These are phyloP conservation scores for Microbotryomycetes sp. DNA, from an alignment of 1,284 basidiomycete species.

Conservation along the genomic window DNA sequence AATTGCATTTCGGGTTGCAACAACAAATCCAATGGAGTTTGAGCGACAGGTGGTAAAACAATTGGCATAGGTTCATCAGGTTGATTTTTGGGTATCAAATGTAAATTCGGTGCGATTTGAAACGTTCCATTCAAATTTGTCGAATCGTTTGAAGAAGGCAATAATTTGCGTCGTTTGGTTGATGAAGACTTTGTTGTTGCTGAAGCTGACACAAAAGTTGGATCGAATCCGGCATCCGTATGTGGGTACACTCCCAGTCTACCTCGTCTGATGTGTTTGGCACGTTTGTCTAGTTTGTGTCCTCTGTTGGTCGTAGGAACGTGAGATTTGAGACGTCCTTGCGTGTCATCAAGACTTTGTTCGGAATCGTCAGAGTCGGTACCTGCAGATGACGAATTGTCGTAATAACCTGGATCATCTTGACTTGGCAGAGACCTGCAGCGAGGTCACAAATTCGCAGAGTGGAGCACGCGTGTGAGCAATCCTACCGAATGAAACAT, in stretches of 20 bases:
- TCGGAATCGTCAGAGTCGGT: constrained; percentile 1
- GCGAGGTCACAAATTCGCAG: not conserved
- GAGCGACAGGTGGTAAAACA: constrained; percentile 32
- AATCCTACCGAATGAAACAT: not conserved
- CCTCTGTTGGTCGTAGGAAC: constrained; percentile 34
- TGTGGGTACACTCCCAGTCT: constrained; percentile 33
- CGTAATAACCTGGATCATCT: constrained; percentile 29
- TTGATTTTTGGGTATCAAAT: constrained; percentile 14
- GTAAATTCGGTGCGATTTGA: constrained; percentile 28
- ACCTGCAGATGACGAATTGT: not conserved
- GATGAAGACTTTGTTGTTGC: not conserved
- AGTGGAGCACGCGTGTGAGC: not conserved
- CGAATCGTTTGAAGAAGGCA: not conserved
- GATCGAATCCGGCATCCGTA: constrained; percentile 21
- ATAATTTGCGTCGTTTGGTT: constrained; percentile 25
- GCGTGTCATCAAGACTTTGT: not conserved
- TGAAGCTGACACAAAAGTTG: not conserved
- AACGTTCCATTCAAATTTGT: constrained; percentile 6
- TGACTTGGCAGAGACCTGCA: constrained; percentile 26
- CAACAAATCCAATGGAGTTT: constrained; percentile 36
- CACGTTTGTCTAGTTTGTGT: constrained; percentile 30
- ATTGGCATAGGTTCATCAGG: constrained; percentile 11
- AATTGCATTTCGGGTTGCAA: constrained; percentile 25
- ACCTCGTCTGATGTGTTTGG: constrained; percentile 26
- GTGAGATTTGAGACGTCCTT: not conserved